Evolutionary conservation across 1,139 yeast genomes (phyloP).

Genomic region (Chernovozyma aurita): DNA sequence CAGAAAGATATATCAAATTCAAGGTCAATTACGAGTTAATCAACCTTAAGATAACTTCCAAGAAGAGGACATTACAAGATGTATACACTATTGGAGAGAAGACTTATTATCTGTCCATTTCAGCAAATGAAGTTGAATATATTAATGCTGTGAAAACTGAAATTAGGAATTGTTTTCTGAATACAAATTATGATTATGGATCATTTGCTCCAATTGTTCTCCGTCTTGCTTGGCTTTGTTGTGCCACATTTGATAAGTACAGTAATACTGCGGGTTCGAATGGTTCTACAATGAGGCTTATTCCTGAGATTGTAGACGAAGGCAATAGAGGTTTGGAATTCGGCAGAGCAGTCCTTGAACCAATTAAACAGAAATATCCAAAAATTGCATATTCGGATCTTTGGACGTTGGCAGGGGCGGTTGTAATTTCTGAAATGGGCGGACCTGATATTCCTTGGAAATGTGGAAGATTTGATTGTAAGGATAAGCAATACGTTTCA

Average conservation of each 20-base stretch:
- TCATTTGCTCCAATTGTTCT: conserved; percentile 61
- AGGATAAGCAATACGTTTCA: conserved; percentile 48
- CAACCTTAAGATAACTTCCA: conserved; percentile 4
- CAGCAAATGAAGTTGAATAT: conserved; percentile 10
- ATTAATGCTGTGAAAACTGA: conserved; percentile 12
- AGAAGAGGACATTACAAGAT: conserved; percentile 1
- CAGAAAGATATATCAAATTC: background rate
- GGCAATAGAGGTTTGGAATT: conserved; percentile 60
- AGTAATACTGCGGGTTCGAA: conserved; percentile 63
- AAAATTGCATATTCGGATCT: conserved; percentile 62
- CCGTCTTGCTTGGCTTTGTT: conserved; percentile 68
- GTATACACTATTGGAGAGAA: background rate
- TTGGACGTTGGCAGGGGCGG: conserved; percentile 63
- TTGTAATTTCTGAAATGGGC: conserved; percentile 57
- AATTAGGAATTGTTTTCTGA: conserved; percentile 13
- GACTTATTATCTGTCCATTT: conserved; percentile 7
- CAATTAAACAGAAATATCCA: conserved; percentile 52
- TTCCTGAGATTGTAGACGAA: conserved; percentile 42
- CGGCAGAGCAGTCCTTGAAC: conserved; percentile 54
- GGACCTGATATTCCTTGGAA: conserved; percentile 58
- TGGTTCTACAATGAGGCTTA: conserved; percentile 62
- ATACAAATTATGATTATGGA: conserved; percentile 51
- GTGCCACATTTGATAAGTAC: conserved; percentile 57
- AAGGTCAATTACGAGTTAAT: conserved; percentile 2
- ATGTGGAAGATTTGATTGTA: conserved; percentile 60